Conservation (phyloP, 2,329 filamentous ascomycete species). For the Talaromyces funiculosus region DNA sequence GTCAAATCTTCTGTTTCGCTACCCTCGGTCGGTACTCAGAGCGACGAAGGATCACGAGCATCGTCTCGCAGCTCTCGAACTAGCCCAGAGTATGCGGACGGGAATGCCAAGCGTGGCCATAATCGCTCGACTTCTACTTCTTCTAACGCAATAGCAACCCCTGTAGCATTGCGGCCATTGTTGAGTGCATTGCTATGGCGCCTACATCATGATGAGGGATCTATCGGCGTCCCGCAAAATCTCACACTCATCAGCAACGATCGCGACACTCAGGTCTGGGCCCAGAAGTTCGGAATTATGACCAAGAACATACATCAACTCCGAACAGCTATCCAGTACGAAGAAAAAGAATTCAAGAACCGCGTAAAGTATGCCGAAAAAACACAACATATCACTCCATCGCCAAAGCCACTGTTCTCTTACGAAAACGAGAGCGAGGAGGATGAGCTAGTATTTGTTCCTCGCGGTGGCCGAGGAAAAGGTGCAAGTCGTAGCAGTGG, state of each 20-base stretch:
- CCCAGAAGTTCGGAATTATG: slow-evolving; percentile 43
- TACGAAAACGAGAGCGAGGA: slow-evolving; percentile 47
- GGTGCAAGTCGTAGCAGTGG: slow-evolving; percentile 23
- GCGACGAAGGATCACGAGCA: slow-evolving; percentile 38
- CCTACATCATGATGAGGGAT: slow-evolving; percentile 32
- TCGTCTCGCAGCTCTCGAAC: slow-evolving; percentile 43
- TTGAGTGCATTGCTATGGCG: slow-evolving; percentile 44
- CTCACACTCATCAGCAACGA: slow-evolving; percentile 44
- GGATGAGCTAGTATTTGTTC: slow-evolving; percentile 44
- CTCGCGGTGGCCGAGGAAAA: slow-evolving; percentile 35
- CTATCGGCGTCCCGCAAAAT: slow-evolving; percentile 29
- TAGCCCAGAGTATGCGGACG: slow-evolving; percentile 37
- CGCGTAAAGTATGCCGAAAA: slow-evolving; percentile 43
- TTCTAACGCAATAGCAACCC: slow-evolving; percentile 34
- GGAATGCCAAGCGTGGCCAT: slow-evolving; percentile 22
- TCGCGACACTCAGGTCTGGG: slow-evolving; percentile 38
- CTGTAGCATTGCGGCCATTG: slow-evolving; percentile 36
- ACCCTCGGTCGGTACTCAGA: slow-evolving; percentile 38
- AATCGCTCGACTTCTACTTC: slow-evolving; percentile 27
- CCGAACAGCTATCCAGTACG: slow-evolving; percentile 43
- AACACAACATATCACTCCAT: slow-evolving; percentile 27
- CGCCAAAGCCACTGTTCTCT: slow-evolving; percentile 41
- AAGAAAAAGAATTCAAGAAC: slow-evolving; percentile 42
- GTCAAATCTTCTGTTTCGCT: slow-evolving; percentile 26
- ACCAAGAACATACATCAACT: slow-evolving; percentile 46